Base-by-base conservation (phyloP, 169 alveolate genomes). In the Cryptosporidium felis region DNA sequence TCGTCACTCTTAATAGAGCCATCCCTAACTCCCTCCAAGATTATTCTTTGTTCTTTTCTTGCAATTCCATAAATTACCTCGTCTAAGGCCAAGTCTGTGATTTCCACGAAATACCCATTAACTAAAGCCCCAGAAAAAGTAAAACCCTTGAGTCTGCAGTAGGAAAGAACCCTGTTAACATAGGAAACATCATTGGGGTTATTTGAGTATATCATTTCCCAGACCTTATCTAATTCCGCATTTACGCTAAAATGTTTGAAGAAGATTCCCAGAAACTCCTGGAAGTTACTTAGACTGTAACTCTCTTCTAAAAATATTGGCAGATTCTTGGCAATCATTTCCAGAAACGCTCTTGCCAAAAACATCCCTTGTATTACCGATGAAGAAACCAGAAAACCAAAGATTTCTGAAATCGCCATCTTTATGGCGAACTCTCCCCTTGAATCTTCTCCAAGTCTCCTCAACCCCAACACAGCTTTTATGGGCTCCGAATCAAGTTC, bases 361-460 rank as follows among this genome's bases (percentile, higher is more conserved):
- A 74, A 53, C 85, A 74, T 74, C 10, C 85, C 85, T 58, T 49
- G 63, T 12, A 53, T 36, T 3, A 59, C 34, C 4, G 41, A 36
- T 12, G 85, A 51, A n/a, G 85, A 74, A 32, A 74, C 85, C 21
- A 74, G 32, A 32, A 74, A 74, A n/a, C 85, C 85, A 53, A 74
- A 74, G 36, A 74, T 49, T n/a, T 74, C 85, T 1, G 85, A 74
- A 23, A 74, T 53, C 36, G 85, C 85, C 59, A 74, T 28, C 46
- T 74, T 74, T 32, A 74, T 5, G 10, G 67, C 85, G 12, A 38
- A 38, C 6, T 40, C 44, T 21, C 85, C 85, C 9, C n/a, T 14
- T n/a, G 85, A 74, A 53, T 36, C 21, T 1, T 16, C 34, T 23
- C 56, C 61, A 4, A 32, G 41, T 5, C 26, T 28, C 41, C 32